Evolutionary conservation across 495 filamentous ascomycete genomes (phyloP).

Genomic region (Aspergillus avenaceus): DNA sequence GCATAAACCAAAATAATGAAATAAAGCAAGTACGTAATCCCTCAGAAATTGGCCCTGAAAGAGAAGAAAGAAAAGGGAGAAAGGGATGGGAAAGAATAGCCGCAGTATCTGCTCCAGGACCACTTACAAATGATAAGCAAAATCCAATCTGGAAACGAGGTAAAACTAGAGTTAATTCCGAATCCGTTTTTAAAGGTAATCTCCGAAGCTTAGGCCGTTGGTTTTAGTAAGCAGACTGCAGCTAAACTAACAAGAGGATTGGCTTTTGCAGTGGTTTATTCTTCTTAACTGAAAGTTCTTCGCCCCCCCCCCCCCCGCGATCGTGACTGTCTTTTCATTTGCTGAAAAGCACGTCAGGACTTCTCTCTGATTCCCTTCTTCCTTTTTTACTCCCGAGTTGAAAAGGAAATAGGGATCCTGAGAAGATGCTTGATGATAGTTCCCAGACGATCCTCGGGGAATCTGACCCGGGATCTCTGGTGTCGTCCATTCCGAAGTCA

Average conservation of each 20-base stretch:
- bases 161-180: not conserved
- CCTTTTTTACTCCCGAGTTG: not conserved
- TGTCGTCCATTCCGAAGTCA: constrained; percentile 25
- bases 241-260: not conserved
- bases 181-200: not conserved
- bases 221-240: constrained; percentile 7
- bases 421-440: constrained; percentile 43
- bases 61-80: too few relatives aligned
- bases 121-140: too few relatives aligned
- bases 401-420: constrained; percentile 6
- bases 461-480: constrained; percentile 24
- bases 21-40: too few relatives aligned
- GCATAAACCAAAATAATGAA: too few relatives aligned
- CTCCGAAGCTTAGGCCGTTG: constrained; percentile 1
- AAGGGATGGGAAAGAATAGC: too few relatives aligned
- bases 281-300: not conserved
- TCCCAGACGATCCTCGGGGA: constrained; percentile 40
- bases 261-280: not conserved
- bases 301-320: not conserved
- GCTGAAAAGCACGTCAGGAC: not conserved
- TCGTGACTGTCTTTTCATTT: not conserved
- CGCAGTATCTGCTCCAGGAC: too few relatives aligned
- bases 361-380: not conserved
- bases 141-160: not conserved
- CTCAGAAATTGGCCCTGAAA: too few relatives aligned